Evolutionary conservation across 768 basidiomycete genomes (phyloP).

Genomic region (Megacollybia marginata): DNA sequence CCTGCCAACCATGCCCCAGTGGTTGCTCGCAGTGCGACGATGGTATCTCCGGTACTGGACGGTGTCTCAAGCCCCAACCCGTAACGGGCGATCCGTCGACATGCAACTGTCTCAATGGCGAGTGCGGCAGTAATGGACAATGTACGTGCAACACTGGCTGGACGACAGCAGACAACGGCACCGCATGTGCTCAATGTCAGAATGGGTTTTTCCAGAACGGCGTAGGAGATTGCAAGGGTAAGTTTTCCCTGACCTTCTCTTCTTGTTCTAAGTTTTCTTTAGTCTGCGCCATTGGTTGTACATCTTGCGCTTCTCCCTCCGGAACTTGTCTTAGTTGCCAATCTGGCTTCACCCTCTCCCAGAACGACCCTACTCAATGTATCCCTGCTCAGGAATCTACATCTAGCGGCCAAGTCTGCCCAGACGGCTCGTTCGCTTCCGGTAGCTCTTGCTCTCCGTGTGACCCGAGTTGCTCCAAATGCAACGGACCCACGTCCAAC

Average conservation of each 20-base stretch:
- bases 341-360: constrained; percentile 58
- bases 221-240: constrained; percentile 69
- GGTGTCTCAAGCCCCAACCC: constrained; percentile 44
- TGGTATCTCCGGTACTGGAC: constrained; percentile 71
- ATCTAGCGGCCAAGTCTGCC: constrained; percentile 49
- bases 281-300: constrained; percentile 74
- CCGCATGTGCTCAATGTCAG: constrained; percentile 68
- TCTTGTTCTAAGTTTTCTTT: not conserved
- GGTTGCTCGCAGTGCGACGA: constrained; percentile 71
- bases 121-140: constrained; percentile 59
- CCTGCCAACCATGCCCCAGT: constrained; percentile 61
- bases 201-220: constrained; percentile 68
- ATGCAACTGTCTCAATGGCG: constrained; percentile 81
- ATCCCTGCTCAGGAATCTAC: constrained; percentile 42
- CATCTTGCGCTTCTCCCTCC: constrained; percentile 55
- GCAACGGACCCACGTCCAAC: constrained; percentile 58
- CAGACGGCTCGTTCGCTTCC: constrained; percentile 54
- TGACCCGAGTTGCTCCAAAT: constrained; percentile 62
- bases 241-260: constrained; percentile 9
- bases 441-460: constrained; percentile 50
- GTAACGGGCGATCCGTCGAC: constrained; percentile 48
- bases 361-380: constrained; percentile 63
- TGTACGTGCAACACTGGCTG: constrained; percentile 77
- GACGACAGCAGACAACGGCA: constrained; percentile 63
- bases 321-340: constrained; percentile 72